phyloP scores from a whole-genome alignment of 768 basidiomycete genomes.

The Xerocomellus chrysenteron region DNA sequence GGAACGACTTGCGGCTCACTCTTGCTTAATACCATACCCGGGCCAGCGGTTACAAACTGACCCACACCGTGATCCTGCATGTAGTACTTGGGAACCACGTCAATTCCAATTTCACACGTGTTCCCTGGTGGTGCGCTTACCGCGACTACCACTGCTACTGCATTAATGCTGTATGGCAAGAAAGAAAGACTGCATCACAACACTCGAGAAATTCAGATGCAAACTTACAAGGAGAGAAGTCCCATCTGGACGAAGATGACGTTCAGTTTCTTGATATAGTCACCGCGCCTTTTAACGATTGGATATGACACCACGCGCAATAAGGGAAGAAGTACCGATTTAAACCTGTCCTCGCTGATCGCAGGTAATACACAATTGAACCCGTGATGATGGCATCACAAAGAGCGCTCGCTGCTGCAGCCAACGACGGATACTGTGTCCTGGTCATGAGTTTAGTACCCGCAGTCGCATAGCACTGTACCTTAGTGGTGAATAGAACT shows the following conservation, averaged over 20 bases:
- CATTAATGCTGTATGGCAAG: slow-evolving; percentile 4
- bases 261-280: slow-evolving; percentile 15
- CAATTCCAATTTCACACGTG: neutral
- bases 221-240: slow-evolving; percentile 16
- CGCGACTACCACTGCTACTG: slow-evolving; percentile 7
- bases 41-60: slow-evolving; percentile 7
- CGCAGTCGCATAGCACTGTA: neutral
- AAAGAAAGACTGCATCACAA: neutral
- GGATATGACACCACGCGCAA: neutral
- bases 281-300: neutral
- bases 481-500: slow-evolving; percentile 4
- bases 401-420: neutral
- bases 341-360: slow-evolving; percentile 6
- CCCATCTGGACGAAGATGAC: slow-evolving; percentile 21
- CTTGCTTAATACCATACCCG: slow-evolving; percentile 17
- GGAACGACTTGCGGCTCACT: slow-evolving; percentile 4
- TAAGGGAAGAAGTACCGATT: slow-evolving; percentile 5
- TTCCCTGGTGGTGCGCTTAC: slow-evolving; percentile 2
- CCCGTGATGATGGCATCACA: too few relatives aligned
- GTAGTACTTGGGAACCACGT: slow-evolving; percentile 14
- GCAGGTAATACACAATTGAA: neutral
- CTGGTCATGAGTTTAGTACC: neutral
- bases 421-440: slow-evolving; percentile 6
- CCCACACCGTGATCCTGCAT: neutral
- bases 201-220: neutral